Base-by-base conservation (phyloP, 2,329 filamentous ascomycete species). In the Cytospora schulzeri region DNA sequence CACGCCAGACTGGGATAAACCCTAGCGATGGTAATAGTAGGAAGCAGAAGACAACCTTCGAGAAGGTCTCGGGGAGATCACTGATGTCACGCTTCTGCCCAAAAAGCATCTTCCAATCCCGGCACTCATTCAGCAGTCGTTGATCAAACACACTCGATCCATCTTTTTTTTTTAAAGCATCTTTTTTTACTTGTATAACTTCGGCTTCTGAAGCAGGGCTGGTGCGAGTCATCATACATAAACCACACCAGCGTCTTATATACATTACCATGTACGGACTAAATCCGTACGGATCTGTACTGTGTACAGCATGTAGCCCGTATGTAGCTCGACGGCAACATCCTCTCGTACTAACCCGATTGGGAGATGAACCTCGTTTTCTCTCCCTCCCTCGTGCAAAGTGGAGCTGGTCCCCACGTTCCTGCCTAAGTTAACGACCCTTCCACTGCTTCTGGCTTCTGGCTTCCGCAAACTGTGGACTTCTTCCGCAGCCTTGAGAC, bases 381-480 rank as follows among this genome's bases (percentile, higher is more conserved):
- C 52, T 62, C 52, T 53, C 60, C 22, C 60, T 62, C 52, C 60
- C 60, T 62, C 60, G 60, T 62, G 60, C 60, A 51, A 56, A 19
- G 60, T 62, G 60, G 60, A 31, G 52, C 52, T 56, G 60, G 38
- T 62, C 60, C 60, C 60, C 60, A 62, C 60, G 60, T 62, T 62
- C 60, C 60, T 62, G 59, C 52, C 45, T 48, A 48, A 48, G 45
- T 19, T n/a, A 48, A 24, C 45, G 45, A 48, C 45, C 45, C 45
- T 48, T 48, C 22, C n/a, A 22, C 45, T 48, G 22, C 11, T 14
- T 24, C 19, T 48, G 45, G 22, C n/a, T 5, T 22, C 19, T 48
- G 45, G 45, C 45, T 24, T 24, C 45, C 9, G 45, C 41, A 19
- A 45, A 45, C 41, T 45, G 41, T 45, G 41, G 41, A 22, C 41